Evolutionary conservation across 495 filamentous ascomycete species (phyloP).

Genomic region (Penicillium subrubescens): DNA sequence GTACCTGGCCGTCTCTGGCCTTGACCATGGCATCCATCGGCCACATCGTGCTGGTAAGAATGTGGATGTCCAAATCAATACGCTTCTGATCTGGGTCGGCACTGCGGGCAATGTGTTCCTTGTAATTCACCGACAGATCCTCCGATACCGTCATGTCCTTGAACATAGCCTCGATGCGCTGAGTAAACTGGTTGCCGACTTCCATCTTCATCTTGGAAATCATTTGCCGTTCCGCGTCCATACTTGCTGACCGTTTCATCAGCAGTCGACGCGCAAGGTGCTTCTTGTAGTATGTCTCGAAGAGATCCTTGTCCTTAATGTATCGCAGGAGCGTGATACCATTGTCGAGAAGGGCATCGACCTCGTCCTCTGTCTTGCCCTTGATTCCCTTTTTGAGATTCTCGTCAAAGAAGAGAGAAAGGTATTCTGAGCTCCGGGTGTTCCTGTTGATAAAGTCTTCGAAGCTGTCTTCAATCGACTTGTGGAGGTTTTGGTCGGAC

Average conservation of each 20-base stretch:
- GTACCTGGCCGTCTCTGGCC: constrained; percentile 54
- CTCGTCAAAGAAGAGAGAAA: constrained; percentile 96
- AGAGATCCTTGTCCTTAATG: constrained; percentile 89
- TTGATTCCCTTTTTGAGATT: constrained; percentile 93
- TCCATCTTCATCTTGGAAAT: constrained; percentile 95
- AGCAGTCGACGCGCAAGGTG: constrained; percentile 86
- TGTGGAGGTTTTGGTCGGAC: constrained; percentile 76
- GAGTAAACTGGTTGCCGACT: constrained; percentile 90
- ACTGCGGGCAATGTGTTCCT: constrained; percentile 62
- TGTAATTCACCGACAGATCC: constrained; percentile 78
- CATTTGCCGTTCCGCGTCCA: constrained; percentile 92
- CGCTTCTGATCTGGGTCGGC: constrained; percentile 67
- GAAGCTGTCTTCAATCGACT: constrained; percentile 80
- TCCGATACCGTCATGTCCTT: constrained; percentile 92
- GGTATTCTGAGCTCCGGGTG: constrained; percentile 78
- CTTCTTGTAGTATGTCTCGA: constrained; percentile 98
- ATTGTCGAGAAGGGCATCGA: constrained; percentile 87
- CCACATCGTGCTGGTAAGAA: constrained; percentile 94
- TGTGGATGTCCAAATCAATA: constrained; percentile 77
- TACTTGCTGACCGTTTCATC: constrained; percentile 82
- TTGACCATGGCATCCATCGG: constrained; percentile 80
- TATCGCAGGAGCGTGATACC: constrained; percentile 86
- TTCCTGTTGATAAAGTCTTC: constrained; percentile 90
- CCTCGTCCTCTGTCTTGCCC: constrained; percentile 85
- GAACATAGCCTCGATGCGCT: constrained; percentile 96